phyloP scores from a whole-genome alignment of 345 rosid genomes.

The Syzygium aromaticum region DNA sequence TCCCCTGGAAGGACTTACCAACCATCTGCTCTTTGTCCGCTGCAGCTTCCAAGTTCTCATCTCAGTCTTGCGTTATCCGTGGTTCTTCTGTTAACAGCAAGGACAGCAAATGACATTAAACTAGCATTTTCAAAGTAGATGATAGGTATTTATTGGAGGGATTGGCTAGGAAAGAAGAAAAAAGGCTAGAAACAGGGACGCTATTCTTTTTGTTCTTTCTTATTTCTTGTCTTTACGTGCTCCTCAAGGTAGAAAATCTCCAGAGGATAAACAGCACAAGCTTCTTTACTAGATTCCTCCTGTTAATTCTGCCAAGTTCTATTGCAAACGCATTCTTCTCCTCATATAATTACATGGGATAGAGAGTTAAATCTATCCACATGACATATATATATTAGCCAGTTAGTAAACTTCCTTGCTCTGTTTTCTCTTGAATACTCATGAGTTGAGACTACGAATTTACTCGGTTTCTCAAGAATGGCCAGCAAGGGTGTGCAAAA shows the following conservation, averaged over 20 bases:
- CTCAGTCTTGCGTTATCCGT: not conserved
- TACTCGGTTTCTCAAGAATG: not conserved
- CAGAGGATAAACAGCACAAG: not conserved
- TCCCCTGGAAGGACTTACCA: not conserved
- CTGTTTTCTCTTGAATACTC: too few species aligned
- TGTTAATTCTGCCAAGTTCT: not conserved
- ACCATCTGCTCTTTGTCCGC: not conserved
- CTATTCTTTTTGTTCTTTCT: not conserved
- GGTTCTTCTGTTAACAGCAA: not conserved
- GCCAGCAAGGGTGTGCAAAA: not conserved
- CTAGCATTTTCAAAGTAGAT: not conserved
- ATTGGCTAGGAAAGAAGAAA: not conserved
- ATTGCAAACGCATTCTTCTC: not conserved
- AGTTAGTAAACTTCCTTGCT: not conserved
- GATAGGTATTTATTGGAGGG: not conserved
- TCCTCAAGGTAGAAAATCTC: not conserved
- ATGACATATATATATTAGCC: not conserved
- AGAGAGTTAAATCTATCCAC: not conserved
- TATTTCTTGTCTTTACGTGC: not conserved
- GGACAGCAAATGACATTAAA: not conserved
- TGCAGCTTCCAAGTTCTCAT: not conserved
- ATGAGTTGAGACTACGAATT: not conserved
- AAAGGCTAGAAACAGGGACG: not conserved
- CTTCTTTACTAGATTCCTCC: not conserved
- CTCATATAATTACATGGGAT: not conserved